phyloP scores from a whole-genome alignment of 75 land plant genomes.

The Sequoiadendron giganteum region DNA sequence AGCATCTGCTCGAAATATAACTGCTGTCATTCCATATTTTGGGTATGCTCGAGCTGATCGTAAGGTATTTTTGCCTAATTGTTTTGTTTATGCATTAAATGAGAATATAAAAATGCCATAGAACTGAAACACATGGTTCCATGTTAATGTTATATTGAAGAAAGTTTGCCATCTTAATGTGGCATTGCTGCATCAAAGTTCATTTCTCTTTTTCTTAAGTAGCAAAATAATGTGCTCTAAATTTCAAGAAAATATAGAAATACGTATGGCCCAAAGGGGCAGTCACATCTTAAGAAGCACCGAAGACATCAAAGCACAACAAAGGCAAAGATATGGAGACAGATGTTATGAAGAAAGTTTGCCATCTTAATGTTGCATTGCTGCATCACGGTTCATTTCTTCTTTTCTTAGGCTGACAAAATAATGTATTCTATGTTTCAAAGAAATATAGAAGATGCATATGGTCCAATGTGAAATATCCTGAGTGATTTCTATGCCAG shows the following conservation, averaged over 20 bases:
- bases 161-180: not conserved
- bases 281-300: no score
- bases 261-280: no score
- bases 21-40: constrained; percentile 89
- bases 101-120: not conserved
- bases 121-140: not conserved
- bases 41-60: constrained; percentile 91
- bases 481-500: no score
- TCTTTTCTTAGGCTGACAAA: not conserved
- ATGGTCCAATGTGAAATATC: no score
- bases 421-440: not conserved
- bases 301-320: no score
- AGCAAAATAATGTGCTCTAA: not conserved
- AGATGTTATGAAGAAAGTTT: not conserved
- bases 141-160: not conserved
- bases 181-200: not conserved
- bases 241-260: not conserved
- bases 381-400: not conserved
- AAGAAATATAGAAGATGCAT: no score
- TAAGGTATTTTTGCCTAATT: constrained; percentile 38
- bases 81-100: not conserved
- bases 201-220: not conserved
- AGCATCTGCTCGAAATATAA: constrained; percentile 80
- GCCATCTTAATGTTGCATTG: not conserved
- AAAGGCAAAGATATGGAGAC: no score